Conservation (phyloP, 192 early-diverging fungal species). For the Podila clonocystis region DNA sequence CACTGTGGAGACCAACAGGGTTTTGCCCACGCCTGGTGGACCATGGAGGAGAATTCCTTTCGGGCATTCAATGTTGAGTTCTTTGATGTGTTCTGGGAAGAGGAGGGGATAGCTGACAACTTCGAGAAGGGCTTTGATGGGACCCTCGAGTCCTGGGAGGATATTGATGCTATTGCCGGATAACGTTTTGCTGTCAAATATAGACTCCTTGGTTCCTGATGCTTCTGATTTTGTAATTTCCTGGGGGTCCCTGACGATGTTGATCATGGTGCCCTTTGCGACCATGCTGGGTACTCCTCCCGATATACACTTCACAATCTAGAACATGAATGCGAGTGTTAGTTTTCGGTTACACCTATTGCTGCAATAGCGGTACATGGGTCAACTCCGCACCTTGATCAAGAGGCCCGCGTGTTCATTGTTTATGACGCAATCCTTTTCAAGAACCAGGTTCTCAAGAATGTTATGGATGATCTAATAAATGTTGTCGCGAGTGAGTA, state of each 20-base stretch:
- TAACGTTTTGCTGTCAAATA: neutral
- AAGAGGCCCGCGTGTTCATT: constrained; percentile 13
- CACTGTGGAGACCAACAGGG: constrained; percentile 79
- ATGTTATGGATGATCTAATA: constrained; percentile 22
- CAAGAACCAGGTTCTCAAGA: constrained; percentile 15
- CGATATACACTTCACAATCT: constrained; percentile 15
- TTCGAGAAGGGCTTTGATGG: constrained; percentile 78
- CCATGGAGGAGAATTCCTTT: constrained; percentile 91
- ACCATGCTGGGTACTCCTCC: constrained; percentile 11
- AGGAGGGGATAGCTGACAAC: constrained; percentile 81
- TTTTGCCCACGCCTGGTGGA: constrained; percentile 97
- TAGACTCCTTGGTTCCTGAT: neutral
- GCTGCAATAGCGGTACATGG: neutral
- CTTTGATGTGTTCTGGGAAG: constrained; percentile 67
- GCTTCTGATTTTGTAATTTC: neutral
- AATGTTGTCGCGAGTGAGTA: no score
- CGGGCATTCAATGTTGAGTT: constrained; percentile 82
- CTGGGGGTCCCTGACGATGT: constrained; percentile 4
- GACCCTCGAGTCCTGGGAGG: constrained; percentile 77
- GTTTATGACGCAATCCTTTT: constrained; percentile 8
- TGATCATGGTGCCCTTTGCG: constrained; percentile 26
- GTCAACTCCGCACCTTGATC: constrained; percentile 18
- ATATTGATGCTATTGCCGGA: constrained; percentile 15
- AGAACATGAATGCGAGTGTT: neutral
- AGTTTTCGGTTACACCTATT: no score